phyloP scores from a whole-genome alignment of 2,329 filamentous ascomycete genomes.

The Aspergillus sergii region DNA sequence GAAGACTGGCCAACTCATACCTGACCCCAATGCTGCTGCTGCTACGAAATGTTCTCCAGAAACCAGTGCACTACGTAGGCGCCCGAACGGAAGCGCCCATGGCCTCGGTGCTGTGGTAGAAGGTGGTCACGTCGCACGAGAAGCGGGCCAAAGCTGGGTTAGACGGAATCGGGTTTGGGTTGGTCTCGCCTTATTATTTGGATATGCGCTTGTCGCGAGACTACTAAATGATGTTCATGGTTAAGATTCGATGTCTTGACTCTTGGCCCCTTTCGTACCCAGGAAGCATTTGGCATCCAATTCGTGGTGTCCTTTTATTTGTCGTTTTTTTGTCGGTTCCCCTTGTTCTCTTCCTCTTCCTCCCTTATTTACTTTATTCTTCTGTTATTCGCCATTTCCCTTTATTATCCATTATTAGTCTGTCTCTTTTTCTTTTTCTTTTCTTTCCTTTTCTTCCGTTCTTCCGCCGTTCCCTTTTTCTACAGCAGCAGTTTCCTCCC shows the following conservation, averaged over 20 bases:
- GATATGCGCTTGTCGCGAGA: conserved; percentile 81
- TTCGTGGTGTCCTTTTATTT: background rate
- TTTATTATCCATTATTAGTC: background rate
- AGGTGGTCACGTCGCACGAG: conserved; percentile 71
- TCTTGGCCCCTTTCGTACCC: background rate
- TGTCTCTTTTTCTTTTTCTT: background rate
- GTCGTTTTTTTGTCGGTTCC: background rate
- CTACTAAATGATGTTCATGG: conserved; percentile 61
- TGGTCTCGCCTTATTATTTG: conserved; percentile 69
- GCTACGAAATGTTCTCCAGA: conserved; percentile 61
- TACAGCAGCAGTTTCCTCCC: background rate
- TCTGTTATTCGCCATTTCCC: background rate
- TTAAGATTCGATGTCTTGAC: conserved; percentile 20
- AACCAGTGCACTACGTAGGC: conserved; percentile 66
- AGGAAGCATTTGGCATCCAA: background rate
- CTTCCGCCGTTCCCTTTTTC: background rate
- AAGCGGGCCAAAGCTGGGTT: conserved; percentile 82
- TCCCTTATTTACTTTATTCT: background rate
- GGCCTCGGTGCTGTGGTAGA: conserved; percentile 70
- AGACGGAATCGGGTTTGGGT: conserved; percentile 77
- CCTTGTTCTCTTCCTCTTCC: background rate
- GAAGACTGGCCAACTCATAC: conserved; percentile 69
- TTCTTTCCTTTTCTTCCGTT: background rate
- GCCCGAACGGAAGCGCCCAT: conserved; percentile 58
- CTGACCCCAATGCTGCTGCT: conserved; percentile 52